A percentile compares a stretch with the other conserved stretches of the same genome.
Evolutionary conservation across 208 protist genomes (phyloP).

Genomic region (Phytomonas francai): DNA sequence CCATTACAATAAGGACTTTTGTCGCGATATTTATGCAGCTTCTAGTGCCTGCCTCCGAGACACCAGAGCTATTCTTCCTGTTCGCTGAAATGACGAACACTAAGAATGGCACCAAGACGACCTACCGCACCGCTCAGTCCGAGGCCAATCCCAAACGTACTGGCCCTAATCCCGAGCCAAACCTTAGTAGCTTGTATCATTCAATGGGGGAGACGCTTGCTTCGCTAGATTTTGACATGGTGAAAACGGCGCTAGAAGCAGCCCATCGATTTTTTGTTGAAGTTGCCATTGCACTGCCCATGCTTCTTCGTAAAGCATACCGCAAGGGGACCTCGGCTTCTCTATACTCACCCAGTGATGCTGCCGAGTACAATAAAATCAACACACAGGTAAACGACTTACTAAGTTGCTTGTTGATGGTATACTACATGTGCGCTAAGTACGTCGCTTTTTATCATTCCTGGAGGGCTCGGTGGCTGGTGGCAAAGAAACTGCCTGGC

Average conservation of each 20-base stretch:
- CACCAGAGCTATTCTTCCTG: conserved; percentile 18
- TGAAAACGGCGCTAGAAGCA: conserved; percentile 44
- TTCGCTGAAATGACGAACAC: conserved; percentile 7
- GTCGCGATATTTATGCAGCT: conserved; percentile 28
- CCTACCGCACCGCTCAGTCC: neutral
- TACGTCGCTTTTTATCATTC: conserved; percentile 22
- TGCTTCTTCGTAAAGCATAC: neutral
- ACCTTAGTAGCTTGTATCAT: neutral
- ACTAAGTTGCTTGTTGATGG: neutral
- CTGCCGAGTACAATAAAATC: neutral
- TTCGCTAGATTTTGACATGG: conserved; percentile 42
- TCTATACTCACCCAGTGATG: neutral
- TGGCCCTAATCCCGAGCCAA: neutral
- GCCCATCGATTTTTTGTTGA: conserved; percentile 39
- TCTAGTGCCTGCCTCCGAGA: conserved; percentile 21
- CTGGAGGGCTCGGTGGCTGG: conserved; percentile 67
- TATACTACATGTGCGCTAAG: conserved; percentile 19
- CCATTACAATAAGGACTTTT: neutral
- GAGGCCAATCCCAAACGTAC: neutral
- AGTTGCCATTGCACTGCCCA: conserved; percentile 14
- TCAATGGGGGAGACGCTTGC: conserved; percentile 27
- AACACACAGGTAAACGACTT: neutral
- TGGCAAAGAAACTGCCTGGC: conserved; percentile 34
- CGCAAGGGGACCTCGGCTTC: neutral
- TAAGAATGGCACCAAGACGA: neutral